phyloP scores from a whole-genome alignment of 495 filamentous ascomycete genomes.

The Lasiosphaeria ovina region DNA sequence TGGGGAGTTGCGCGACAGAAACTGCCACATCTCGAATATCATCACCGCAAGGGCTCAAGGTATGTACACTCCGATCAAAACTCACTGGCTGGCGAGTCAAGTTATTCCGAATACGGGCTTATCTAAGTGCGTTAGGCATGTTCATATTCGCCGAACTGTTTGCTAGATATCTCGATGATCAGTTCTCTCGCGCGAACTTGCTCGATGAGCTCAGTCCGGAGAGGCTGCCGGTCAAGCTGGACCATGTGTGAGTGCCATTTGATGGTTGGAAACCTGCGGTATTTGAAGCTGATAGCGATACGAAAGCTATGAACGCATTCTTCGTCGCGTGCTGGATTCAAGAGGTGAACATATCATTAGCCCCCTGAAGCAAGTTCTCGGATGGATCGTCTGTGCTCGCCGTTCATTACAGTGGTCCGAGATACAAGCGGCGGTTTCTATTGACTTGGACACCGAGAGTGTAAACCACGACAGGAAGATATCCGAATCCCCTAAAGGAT shows the following conservation, averaged over 20 bases:
- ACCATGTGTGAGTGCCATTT: neutral
- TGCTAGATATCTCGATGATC: neutral
- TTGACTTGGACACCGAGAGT: constrained; percentile 26
- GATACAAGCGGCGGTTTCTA: constrained; percentile 41
- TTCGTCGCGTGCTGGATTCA: constrained; percentile 1
- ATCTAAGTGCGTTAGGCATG: too few relatives aligned
- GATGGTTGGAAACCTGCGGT: neutral
- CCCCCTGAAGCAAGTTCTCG: constrained; percentile 26
- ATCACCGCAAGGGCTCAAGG: constrained; percentile 1
- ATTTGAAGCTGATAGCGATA: neutral
- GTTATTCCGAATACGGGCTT: too few relatives aligned
- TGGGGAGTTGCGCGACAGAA: neutral
- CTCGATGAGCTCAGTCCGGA: neutral
- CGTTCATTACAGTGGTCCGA: constrained; percentile 46
- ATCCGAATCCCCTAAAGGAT: constrained; percentile 30
- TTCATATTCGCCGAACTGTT: constrained; percentile 7
- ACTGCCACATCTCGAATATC: constrained; percentile 4
- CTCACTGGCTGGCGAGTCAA: too few relatives aligned
- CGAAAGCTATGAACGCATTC: constrained; percentile 7
- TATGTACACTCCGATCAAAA: neutral
- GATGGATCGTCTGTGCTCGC: constrained; percentile 45
- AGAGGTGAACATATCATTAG: neutral
- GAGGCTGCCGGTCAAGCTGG: neutral
- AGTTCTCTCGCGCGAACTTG: neutral
- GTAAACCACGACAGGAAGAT: constrained; percentile 29